Percentiles rank a stretch among this genome's conserved stretches.
phyloP scores from a whole-genome alignment of 2,329 filamentous ascomycete genomes.

The Scedosporium apiospermum region DNA sequence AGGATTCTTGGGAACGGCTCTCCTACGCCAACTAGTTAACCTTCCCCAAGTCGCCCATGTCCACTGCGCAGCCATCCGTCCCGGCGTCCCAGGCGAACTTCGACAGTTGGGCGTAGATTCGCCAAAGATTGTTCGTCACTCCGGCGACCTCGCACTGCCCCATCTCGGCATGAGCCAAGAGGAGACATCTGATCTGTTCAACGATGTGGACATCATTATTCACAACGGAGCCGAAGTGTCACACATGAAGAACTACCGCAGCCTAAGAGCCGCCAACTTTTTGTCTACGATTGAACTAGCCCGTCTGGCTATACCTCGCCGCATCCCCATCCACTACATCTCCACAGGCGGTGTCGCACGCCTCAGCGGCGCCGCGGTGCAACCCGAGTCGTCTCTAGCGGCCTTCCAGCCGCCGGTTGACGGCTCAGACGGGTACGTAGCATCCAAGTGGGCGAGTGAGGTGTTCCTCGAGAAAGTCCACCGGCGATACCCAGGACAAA shows the following conservation, averaged over 20 bases:
- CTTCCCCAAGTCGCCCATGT: neutral
- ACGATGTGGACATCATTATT: conserved; percentile 35
- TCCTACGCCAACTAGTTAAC: neutral
- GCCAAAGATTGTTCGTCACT: conserved; percentile 12
- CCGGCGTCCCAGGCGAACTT: conserved; percentile 4
- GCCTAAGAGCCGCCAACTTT: conserved; percentile 19
- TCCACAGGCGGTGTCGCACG: conserved; percentile 19
- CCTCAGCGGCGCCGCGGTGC: neutral
- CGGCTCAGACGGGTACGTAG: conserved; percentile 20
- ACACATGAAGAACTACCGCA: conserved; percentile 21
- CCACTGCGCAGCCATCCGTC: neutral
- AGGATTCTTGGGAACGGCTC: neutral
- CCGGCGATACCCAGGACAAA: neutral
- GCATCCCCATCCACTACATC: conserved; percentile 26
- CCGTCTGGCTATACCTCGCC: conserved; percentile 12
- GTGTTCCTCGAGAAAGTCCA: conserved; percentile 16
- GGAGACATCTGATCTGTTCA: conserved; percentile 18
- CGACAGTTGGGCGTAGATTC: neutral
- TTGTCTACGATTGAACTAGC: conserved; percentile 19
- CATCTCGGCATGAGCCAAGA: conserved; percentile 14
- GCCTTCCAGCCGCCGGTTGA: conserved; percentile 9
- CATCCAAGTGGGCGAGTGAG: conserved; percentile 25
- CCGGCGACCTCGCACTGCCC: conserved; percentile 17
- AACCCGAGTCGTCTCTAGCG: neutral
- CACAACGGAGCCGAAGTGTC: conserved; percentile 31